These are phyloP conservation scores for Haematococcus lacustris DNA, from an alignment of 139 green algal species.

Conservation along the genomic window DNA sequence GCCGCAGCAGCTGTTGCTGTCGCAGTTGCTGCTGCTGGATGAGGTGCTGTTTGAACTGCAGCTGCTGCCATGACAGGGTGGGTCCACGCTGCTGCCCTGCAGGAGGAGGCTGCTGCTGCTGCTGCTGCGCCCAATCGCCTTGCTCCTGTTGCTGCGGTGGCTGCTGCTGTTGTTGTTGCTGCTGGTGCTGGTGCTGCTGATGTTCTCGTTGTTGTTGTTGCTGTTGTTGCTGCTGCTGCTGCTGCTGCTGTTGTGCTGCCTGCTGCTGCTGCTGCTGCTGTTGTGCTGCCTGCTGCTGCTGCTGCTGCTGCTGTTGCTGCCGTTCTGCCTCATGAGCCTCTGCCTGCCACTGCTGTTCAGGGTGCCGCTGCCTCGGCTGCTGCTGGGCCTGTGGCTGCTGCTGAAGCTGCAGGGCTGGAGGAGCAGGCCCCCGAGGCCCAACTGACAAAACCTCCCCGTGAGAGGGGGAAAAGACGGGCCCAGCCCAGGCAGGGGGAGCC, in stretches of 20 bases:
- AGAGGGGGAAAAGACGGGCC: too few relatives aligned
- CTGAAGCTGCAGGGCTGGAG: neutral
- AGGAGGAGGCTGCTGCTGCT: too few relatives aligned
- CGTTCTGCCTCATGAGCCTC: neutral
- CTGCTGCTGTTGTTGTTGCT: neutral
- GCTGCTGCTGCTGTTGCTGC: neutral
- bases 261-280: conserved; percentile 1
- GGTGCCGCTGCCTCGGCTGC: neutral
- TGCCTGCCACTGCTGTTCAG: neutral
- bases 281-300: neutral
- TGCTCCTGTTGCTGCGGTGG: too few relatives aligned
- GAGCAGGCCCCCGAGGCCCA: too few relatives aligned
- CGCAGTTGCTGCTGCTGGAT: too few relatives aligned
- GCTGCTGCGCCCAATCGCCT: too few relatives aligned
- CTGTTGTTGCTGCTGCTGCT: neutral
- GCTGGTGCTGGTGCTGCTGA: neutral
- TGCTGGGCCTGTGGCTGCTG: neutral
- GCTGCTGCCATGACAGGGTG: too few relatives aligned
- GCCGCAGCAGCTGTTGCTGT: too few relatives aligned
- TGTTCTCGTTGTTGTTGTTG: neutral
- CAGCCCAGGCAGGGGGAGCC: neutral
- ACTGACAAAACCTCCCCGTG: too few relatives aligned
- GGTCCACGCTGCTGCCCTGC: too few relatives aligned
- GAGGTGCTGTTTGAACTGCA: too few relatives aligned
- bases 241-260: neutral